Evolutionary conservation across 768 basidiomycete genomes (phyloP), one percentile per base, ranked within the genome.

Genomic region (Psilocybe cyanescens): DNA sequence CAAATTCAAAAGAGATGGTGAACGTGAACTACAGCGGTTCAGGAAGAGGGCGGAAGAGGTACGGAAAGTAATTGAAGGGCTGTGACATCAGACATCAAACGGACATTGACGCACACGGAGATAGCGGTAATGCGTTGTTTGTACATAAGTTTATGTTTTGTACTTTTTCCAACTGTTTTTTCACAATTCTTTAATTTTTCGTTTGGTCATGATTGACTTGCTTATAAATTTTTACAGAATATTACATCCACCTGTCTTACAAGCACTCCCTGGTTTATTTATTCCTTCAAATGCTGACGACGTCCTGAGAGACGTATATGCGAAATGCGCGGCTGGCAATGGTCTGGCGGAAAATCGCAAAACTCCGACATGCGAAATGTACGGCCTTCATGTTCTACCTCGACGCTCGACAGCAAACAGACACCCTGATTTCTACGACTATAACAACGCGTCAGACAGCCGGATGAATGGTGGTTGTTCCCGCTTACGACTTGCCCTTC

Each of bases 1-100:
- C 64, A 84, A 80, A 59, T 78, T 81, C 57, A 74, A 74, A 52
- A 68, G 80, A 55, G 80, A 81, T 58, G 79, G 80, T n/a, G 78
- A 80, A 65, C 67, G 79, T 57, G 79, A 80, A 65, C 59, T 81
- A 62, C 71, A 71, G 57, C 70, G 76, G 66, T 80, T 80, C 59
- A 78, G 74, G 68, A 74, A 73, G 62, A 71, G 66, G 54, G 78
- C 78, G n/a, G 76, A 78, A 62, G 79, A 80, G 54, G 79, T 76
- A 53, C 72, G 75, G 59, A 74, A 70, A 59, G 64, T 74, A 49
- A 79, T 79, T 59, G 77, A 78, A 65, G 64, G 72, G 16, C 68
- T 80, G 31, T 78, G 64, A 68, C 41, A 44, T 44, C 41, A 44
- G 14, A 44, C 41, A 11, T 37, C 33, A 14, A 8, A 33, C n/a